Evolutionary conservation across 352 stramenopile genomes (phyloP), one percentile per base, ranked within the genome.

Genomic region (Pythium vanterpoolii): DNA sequence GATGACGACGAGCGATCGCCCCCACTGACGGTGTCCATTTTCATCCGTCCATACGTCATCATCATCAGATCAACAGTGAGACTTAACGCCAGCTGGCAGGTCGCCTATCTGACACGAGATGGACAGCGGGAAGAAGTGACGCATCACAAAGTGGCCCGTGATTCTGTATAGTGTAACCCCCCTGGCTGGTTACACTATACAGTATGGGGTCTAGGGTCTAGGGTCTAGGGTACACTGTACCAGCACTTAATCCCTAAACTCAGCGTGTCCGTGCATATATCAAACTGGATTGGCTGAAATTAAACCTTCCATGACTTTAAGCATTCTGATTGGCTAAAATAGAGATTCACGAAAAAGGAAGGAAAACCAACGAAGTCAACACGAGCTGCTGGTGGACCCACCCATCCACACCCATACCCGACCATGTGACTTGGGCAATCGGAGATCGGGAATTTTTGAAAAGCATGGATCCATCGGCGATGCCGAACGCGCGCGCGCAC

Each of bases 361-460:
- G 28, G 48, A 54, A 54, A 54, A 33, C 28, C 38, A 62, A 55
- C 44, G 44, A 53, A 47, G 56, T 62, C 33, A 62, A 48, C 53
- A 56, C 26, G 40, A 56, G 21, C 31, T 43, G 28, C 21, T 13
- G 5, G 43, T 33, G 21, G 26, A 50, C 43, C 43, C 26, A 45
- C 14, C 11, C 19, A 56, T n/a, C n/a, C n/a, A 11, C n/a, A 28
- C 18, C 16, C 21, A 26, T n/a, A 62, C n/a, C n/a, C n/a, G 51
- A 65, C 38, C 48, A 65, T 65, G 58, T 65, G 58, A 65, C 58
- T 65, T 59, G 54, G 23, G 49, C 42, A 19, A 14, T 14, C n/a
- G 24, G 47, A 56, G 50, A 26, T 39, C 40, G 38, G 23, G 21
- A 36, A 13, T 31, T 24, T 46, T 57, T 47, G 46, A 30, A 13